A percentile compares a stretch with the other conserved stretches of the same genome.
Evolutionary conservation across 768 basidiomycete genomes (phyloP).

Genomic region (Psilocybe sp.): DNA sequence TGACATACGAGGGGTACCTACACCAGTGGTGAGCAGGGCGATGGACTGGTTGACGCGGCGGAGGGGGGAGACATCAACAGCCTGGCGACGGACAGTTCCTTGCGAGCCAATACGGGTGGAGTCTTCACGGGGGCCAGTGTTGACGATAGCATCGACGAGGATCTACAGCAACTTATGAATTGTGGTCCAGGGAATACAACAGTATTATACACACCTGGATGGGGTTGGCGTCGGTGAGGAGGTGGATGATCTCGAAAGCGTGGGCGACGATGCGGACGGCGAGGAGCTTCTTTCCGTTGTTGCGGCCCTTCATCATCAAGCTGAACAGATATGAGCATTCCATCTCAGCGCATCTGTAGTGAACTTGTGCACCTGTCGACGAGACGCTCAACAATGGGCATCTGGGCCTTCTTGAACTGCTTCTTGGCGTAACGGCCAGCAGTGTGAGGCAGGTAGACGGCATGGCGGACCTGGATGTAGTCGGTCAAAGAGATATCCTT

Average conservation of each 20-base stretch:
- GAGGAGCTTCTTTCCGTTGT: conserved; percentile 99
- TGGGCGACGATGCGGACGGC: conserved; percentile 99
- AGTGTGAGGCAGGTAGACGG: conserved; percentile 97
- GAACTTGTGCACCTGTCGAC: conserved; percentile 77
- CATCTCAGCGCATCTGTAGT: background rate
- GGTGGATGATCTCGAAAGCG: conserved; percentile 99
- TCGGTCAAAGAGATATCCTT: conserved; percentile 99
- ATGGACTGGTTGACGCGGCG: conserved; percentile 98
- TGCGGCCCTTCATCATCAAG: conserved; percentile 99
- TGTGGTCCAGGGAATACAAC: background rate
- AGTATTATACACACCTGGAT: conserved; percentile 71
- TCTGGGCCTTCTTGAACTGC: conserved; percentile 99
- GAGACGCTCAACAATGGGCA: conserved; percentile 99
- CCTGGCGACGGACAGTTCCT: conserved; percentile 99
- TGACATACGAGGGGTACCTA: conserved; percentile 40
- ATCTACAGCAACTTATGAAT: conserved; percentile 43
- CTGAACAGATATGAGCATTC: conserved; percentile 34
- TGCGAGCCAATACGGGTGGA: conserved; percentile 99
- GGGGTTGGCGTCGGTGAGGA: conserved; percentile 99
- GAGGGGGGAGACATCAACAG: conserved; percentile 98
- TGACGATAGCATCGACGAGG: conserved; percentile 97
- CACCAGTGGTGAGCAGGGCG: conserved; percentile 92
- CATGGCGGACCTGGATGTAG: conserved; percentile 98
- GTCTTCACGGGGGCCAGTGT: conserved; percentile 99
- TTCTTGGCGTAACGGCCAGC: conserved; percentile 99